A percentile compares a stretch with the other conserved stretches of the same genome.
phyloP scores from a whole-genome alignment of 352 stramenopile genomes.

The Phytophthora rubi region DNA sequence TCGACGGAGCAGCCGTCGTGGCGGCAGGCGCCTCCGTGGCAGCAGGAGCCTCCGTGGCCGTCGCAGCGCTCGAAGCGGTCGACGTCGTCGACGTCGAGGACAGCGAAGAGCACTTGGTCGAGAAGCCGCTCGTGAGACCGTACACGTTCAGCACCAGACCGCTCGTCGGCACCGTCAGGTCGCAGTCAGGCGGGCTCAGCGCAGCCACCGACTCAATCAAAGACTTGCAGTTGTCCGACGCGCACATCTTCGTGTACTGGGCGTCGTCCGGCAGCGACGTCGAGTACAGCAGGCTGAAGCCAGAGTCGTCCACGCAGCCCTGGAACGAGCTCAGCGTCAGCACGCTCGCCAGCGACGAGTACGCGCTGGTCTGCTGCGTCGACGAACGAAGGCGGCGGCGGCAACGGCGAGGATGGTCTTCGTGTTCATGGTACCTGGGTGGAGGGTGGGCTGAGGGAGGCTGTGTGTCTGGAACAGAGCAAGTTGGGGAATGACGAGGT shows the following conservation, averaged over 20 bases:
- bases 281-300: slow-evolving; percentile 33
- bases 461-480: slow-evolving; percentile 21
- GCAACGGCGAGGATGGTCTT: slow-evolving; percentile 31
- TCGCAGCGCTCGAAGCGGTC: background rate
- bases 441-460: background rate
- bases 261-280: slow-evolving; percentile 27
- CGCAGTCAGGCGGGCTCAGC: slow-evolving; percentile 29
- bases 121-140: slow-evolving; percentile 20
- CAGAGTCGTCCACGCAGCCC: slow-evolving; percentile 11
- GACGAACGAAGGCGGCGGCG: slow-evolving; percentile 36
- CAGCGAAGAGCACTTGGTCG: slow-evolving; percentile 13
- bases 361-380: slow-evolving; percentile 2
- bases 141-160: slow-evolving; percentile 29
- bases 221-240: slow-evolving; percentile 22
- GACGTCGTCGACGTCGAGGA: slow-evolving; percentile 11
- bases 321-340: too few species aligned
- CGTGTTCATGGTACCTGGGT: slow-evolving; percentile 31
- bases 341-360: slow-evolving; percentile 15
- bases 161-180: slow-evolving; percentile 29
- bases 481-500: slow-evolving; percentile 27
- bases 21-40: too few species aligned
- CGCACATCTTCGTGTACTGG: slow-evolving; percentile 35
- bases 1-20: too few species aligned
- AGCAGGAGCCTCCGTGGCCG: slow-evolving; percentile 7
- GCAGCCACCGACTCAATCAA: slow-evolving; percentile 16